Percentiles rank a stretch among this genome's conserved stretches.
Evolutionary conservation across 2,329 filamentous ascomycete species (phyloP).

Genomic region (Phoma sp.): DNA sequence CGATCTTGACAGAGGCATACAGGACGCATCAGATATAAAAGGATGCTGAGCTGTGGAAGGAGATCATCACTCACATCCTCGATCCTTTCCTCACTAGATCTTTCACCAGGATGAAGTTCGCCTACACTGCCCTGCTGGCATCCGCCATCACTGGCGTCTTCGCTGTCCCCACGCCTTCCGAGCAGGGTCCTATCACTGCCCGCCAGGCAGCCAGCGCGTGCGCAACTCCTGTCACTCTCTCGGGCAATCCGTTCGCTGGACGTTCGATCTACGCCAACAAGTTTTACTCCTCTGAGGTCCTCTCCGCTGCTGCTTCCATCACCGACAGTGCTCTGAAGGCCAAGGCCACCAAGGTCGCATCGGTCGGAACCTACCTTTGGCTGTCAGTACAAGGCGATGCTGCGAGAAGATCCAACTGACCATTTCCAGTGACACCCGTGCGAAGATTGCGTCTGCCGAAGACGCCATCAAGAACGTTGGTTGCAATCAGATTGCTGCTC

Average conservation of each 20-base stretch:
- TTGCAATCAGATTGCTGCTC: slow-evolving; percentile 56
- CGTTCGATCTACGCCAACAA: slow-evolving; percentile 60
- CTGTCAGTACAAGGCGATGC: slow-evolving; percentile 49
- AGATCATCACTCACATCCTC: slow-evolving; percentile 28
- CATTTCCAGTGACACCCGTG: slow-evolving; percentile 56
- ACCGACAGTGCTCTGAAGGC: slow-evolving; percentile 57
- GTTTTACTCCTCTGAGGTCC: slow-evolving; percentile 61
- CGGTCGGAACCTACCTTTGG: slow-evolving; percentile 61
- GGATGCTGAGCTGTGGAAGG: slow-evolving; percentile 16
- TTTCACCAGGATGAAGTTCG: slow-evolving; percentile 44
- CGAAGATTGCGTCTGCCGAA: slow-evolving; percentile 56
- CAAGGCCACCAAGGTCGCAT: slow-evolving; percentile 54
- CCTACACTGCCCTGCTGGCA: slow-evolving; percentile 42
- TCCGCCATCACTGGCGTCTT: slow-evolving; percentile 44
- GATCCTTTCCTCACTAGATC: slow-evolving; percentile 25
- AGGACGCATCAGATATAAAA: slow-evolving; percentile 39
- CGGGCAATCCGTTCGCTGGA: slow-evolving; percentile 61
- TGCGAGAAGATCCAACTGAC: not conserved
- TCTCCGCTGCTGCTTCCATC: slow-evolving; percentile 65
- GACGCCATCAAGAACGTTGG: slow-evolving; percentile 58
- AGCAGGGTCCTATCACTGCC: slow-evolving; percentile 43
- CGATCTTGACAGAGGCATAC: not conserved
- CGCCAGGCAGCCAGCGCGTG: slow-evolving; percentile 39
- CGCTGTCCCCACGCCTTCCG: slow-evolving; percentile 40
- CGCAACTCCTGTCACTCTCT: slow-evolving; percentile 45